These are phyloP conservation scores for Blastocystis sp. DNA, from an alignment of 352 stramenopile genomes.

Conservation along the genomic window DNA sequence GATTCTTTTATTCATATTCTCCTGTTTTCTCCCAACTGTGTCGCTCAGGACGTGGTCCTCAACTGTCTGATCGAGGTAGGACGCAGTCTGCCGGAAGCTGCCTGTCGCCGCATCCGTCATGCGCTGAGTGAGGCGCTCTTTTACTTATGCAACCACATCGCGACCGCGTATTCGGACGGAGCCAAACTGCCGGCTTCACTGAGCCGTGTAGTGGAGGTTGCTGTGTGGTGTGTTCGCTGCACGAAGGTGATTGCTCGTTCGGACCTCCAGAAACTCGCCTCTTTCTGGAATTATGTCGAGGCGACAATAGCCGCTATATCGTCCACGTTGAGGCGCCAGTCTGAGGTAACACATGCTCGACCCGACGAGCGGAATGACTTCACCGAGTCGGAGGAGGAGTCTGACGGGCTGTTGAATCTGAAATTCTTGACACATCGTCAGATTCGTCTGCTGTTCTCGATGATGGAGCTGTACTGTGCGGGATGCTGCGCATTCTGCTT, in stretches of 20 bases:
- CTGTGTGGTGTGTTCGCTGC: conserved; percentile 8
- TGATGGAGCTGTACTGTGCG: conserved; percentile 12
- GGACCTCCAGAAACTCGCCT: background rate
- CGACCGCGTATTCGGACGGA: background rate
- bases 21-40: background rate
- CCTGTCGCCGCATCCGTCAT: background rate
- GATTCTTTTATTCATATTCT: conserved; percentile 11
- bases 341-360: background rate
- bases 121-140: background rate
- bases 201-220: background rate
- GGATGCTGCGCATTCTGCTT: background rate
- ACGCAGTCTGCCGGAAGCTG: background rate
- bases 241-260: background rate
- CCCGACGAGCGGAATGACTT: background rate
- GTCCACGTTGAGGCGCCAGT: background rate
- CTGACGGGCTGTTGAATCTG: background rate
- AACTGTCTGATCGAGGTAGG: background rate
- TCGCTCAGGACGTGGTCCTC: background rate
- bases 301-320: background rate
- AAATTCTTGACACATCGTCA: background rate
- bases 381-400: background rate
- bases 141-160: background rate
- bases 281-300: background rate
- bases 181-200: background rate
- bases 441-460: background rate